These are phyloP conservation scores for Luzula sylvatica DNA, from an alignment of 176 grass and related monocot genomes.

Conservation along the genomic window DNA sequence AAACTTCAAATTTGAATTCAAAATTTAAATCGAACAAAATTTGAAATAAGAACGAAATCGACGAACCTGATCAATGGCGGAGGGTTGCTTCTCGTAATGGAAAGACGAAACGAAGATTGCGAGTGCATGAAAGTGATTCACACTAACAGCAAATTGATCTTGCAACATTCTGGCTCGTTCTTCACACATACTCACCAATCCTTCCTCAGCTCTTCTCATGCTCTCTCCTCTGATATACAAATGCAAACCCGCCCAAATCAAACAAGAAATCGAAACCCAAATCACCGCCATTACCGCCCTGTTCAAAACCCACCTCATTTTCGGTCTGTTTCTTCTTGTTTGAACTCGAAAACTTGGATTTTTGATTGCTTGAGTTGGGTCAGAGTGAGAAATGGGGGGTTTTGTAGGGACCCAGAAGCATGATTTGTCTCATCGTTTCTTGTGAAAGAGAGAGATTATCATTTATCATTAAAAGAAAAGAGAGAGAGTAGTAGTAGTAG, in stretches of 20 bases:
- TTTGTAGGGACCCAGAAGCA: slow-evolving; percentile 12
- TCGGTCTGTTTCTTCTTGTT: slow-evolving; percentile 2
- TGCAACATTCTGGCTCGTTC: slow-evolving; percentile 94
- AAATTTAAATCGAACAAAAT: slow-evolving; percentile 19
- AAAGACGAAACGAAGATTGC: slow-evolving; percentile 81
- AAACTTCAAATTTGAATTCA: not conserved
- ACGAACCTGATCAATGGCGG: slow-evolving; percentile 63
- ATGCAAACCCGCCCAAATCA: slow-evolving; percentile 37
- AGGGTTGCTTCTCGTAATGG: slow-evolving; percentile 69
- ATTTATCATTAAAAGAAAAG: not conserved
- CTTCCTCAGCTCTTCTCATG: slow-evolving; percentile 59
- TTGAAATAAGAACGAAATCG: slow-evolving; percentile 3
- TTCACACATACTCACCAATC: slow-evolving; percentile 78
- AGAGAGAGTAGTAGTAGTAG: slow-evolving; percentile 8
- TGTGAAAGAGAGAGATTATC: slow-evolving; percentile 20
- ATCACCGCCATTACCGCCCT: slow-evolving; percentile 18
- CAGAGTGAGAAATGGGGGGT: not conserved
- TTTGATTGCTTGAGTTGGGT: not conserved
- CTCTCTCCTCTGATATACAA: slow-evolving; percentile 44
- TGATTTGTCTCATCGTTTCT: slow-evolving; percentile 38
- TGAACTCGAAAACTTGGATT: slow-evolving; percentile 6
- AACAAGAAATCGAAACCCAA: slow-evolving; percentile 27
- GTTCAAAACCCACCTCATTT: slow-evolving; percentile 23
- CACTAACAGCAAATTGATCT: slow-evolving; percentile 91
- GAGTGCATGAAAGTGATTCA: slow-evolving; percentile 89